Base-by-base conservation (phyloP, 257 asterid genomes). In the Primulina eburnea region DNA sequence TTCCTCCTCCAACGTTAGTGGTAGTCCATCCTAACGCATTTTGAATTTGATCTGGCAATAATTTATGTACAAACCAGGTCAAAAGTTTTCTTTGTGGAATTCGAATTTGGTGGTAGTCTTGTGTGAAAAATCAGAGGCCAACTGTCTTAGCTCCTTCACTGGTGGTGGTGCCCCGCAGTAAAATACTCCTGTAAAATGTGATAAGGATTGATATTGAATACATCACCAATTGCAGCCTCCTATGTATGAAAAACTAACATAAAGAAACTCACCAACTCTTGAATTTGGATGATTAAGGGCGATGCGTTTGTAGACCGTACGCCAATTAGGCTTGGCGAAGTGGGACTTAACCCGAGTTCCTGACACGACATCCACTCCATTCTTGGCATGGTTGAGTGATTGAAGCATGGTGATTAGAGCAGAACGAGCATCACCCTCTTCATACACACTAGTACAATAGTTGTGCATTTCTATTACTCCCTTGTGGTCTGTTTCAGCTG, bases 281-380 rank as follows among this genome's bases (percentile, higher is more conserved):
- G 85, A 55, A 50, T 85, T 78, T 3, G 89, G 81, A 70, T 89
- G 96, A 58, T 87, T 89, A 17, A 85, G 67, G 2, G 93, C 86
- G 18, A 89, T 83, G 17, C 80, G 80, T 35, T 86, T 89, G 80
- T 73, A 85, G 24, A 89, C 96, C 1, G 83, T 77, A 4, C 87
- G 83, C 96, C 95, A 89, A 40, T 87, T 89, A 2, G 94, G 94
- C 71, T 82, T 87, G 0, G 94, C 95, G 24, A 87, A 89, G 70
- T 89, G 95, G 9, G 88, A 78, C 69, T 82, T 82, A 4, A 87
- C 90, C 17, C 87, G 77, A 0, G 95, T 87, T 4, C 95, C 94
- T 0, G 92, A 85, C 3, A 87, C 92, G 24, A 89, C 72, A 47
- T 89, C 96, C 11, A 87, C 87, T 0, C 94, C 96, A 69, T 82